These are phyloP conservation scores for Epichloe uncinata DNA, from an alignment of 2,329 filamentous ascomycete species.

Conservation along the genomic window DNA sequence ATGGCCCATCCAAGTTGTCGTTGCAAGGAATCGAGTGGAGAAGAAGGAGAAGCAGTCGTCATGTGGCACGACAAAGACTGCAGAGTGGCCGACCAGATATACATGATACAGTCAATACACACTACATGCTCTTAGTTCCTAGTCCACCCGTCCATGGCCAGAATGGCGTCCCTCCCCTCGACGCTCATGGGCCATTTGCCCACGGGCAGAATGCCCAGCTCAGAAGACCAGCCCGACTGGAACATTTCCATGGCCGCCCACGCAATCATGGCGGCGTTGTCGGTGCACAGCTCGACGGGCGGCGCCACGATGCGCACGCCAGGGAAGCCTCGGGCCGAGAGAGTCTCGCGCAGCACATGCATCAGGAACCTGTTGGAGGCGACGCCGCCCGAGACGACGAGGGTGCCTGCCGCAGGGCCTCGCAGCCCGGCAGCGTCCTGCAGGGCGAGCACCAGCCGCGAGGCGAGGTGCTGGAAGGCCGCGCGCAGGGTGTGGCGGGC, in stretches of 20 bases:
- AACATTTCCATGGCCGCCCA: conserved; percentile 94
- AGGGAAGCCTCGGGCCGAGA: conserved; percentile 54
- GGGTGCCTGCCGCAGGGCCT: conserved; percentile 27
- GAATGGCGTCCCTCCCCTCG: conserved; percentile 38
- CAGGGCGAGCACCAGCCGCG: conserved; percentile 58
- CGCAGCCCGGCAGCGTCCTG: conserved; percentile 17
- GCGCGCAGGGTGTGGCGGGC: conserved; percentile 64
- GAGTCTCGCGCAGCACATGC: conserved; percentile 41
- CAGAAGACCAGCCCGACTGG: conserved; percentile 56
- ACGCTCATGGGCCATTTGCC: conserved; percentile 66
- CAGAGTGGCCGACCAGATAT: background rate
- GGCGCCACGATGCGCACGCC: conserved; percentile 56
- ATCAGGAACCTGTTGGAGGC: conserved; percentile 72
- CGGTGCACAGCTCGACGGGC: conserved; percentile 68
- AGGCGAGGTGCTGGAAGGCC: conserved; percentile 77
- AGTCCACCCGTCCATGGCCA: conserved; percentile 43
- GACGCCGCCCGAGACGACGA: conserved; percentile 84
- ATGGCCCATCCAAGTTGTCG: too few relatives aligned
- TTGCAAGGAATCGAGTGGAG: too few relatives aligned
- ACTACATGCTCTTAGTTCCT: conserved; percentile 9
- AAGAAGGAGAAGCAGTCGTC: background rate
- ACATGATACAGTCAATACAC: background rate
- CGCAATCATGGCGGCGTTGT: conserved; percentile 96
- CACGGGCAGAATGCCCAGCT: conserved; percentile 44
- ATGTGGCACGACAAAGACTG: too few relatives aligned